Percentiles rank a stretch among this genome's conserved stretches.
phyloP scores from a whole-genome alignment of 495 filamentous ascomycete species.

The Penicillium bovifimosum region DNA sequence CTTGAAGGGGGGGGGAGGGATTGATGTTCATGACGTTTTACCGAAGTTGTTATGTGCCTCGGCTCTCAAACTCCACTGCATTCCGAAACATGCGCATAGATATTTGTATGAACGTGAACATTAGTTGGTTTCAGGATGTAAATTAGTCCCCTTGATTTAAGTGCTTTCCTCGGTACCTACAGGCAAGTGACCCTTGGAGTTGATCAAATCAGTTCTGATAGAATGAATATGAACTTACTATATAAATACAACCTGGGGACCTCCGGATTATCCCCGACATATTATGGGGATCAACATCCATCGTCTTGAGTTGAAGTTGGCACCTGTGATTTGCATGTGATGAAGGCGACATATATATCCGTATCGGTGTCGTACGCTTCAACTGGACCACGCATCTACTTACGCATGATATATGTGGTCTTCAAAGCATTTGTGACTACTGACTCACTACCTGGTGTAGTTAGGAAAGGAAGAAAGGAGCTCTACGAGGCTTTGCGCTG shows the following conservation, averaged over 20 bases:
- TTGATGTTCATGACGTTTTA: conserved; percentile 42
- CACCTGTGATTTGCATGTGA: conserved; percentile 3
- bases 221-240: background rate
- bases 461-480: background rate
- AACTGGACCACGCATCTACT: no score
- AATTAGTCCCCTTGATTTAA: no score
- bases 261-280: background rate
- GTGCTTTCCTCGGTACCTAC: background rate
- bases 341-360: background rate
- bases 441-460: no score
- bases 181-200: background rate
- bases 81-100: conserved; percentile 8
- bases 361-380: no score
- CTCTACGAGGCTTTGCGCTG: conserved; percentile 11
- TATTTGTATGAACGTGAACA: background rate
- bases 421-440: no score
- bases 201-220: background rate
- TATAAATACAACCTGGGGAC: background rate
- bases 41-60: conserved; percentile 33
- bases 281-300: background rate
- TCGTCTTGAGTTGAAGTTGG: background rate
- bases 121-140: background rate
- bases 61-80: conserved; percentile 27
- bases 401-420: no score
- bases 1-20: conserved; percentile 13